phyloP scores from a whole-genome alignment of 108 stramenopile genomes.

The Thalassiosira profunda region DNA sequence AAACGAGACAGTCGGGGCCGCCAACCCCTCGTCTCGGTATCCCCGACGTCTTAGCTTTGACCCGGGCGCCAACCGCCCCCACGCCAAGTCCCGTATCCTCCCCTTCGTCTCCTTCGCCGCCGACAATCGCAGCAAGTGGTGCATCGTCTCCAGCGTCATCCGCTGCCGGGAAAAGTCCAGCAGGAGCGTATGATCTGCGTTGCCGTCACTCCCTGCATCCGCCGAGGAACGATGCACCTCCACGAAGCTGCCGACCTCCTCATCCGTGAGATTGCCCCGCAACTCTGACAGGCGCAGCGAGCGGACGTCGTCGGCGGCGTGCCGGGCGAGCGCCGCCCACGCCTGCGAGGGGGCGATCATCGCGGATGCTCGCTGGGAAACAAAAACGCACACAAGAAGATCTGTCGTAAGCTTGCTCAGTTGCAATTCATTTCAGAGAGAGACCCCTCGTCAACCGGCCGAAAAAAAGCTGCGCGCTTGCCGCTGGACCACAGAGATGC shows the following conservation, averaged over 20 bases:
- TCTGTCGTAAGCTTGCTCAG: too few species aligned
- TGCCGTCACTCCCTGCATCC: not conserved
- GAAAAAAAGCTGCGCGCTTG: too few species aligned
- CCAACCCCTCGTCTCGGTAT: not conserved
- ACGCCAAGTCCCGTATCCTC: constrained; percentile 71
- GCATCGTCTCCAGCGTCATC: constrained; percentile 81
- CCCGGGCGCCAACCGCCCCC: constrained; percentile 69
- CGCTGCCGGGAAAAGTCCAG: constrained; percentile 84
- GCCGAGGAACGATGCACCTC: constrained; percentile 3
- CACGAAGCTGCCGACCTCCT: constrained; percentile 23
- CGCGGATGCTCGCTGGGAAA: too few species aligned
- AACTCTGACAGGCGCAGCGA: constrained; percentile 71
- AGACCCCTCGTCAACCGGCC: too few species aligned
- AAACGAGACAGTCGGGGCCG: constrained; percentile 33
- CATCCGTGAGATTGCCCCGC: constrained; percentile 69
- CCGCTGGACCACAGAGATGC: too few species aligned
- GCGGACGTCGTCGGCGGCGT: constrained; percentile 72
- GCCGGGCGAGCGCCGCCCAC: constrained; percentile 71
- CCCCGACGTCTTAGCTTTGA: not conserved
- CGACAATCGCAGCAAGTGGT: constrained; percentile 71
- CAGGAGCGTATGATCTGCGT: constrained; percentile 14
- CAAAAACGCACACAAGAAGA: too few species aligned
- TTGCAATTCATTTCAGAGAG: too few species aligned
- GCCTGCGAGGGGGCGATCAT: constrained; percentile 63
- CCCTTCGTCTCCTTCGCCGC: constrained; percentile 42